phyloP scores from a whole-genome alignment of 805 yeast species.

The Lachancea lanzarotensis region DNA sequence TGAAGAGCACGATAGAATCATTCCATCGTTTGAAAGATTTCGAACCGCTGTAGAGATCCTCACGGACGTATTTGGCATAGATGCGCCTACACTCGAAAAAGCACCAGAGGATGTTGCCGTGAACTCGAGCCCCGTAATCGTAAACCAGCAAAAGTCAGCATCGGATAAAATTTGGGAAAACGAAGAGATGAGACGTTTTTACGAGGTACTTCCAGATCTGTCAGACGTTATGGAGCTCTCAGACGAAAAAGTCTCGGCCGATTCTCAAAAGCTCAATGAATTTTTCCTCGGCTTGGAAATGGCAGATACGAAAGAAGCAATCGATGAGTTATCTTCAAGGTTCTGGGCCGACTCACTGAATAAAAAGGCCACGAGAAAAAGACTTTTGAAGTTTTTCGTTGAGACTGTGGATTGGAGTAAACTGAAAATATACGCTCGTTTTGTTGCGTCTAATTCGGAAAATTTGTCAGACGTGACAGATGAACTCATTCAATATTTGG shows the following conservation, averaged over 20 bases:
- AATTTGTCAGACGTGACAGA: constrained; percentile 45
- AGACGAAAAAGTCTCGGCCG: constrained; percentile 18
- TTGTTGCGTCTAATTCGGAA: constrained; percentile 53
- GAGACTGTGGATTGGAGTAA: constrained; percentile 42
- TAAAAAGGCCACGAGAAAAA: constrained; percentile 65
- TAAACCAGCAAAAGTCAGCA: constrained; percentile 18
- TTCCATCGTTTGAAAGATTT: constrained; percentile 41
- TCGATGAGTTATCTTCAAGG: constrained; percentile 42
- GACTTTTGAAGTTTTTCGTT: constrained; percentile 51
- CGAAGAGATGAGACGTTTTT: constrained; percentile 58
- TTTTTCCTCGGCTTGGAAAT: constrained; percentile 40
- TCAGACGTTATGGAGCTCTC: constrained; percentile 16
- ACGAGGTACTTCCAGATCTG: constrained; percentile 46
- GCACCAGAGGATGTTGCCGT: constrained; percentile 21
- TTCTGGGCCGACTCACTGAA: constrained; percentile 49
- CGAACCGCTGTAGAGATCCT: constrained; percentile 38
- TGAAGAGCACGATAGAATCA: constrained; percentile 30
- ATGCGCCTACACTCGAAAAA: constrained; percentile 33
- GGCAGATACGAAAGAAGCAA: constrained; percentile 40
- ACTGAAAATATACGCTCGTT: constrained; percentile 52
- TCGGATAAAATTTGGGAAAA: constrained; percentile 51
- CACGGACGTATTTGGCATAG: constrained; percentile 36
- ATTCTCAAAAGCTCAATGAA: constrained; percentile 33
- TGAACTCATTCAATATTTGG: constrained; percentile 49
- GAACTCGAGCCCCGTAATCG: constrained; percentile 26